These are phyloP conservation scores for Trichosporon faecale DNA, from an alignment of 1,284 basidiomycete genomes.

Conservation along the genomic window DNA sequence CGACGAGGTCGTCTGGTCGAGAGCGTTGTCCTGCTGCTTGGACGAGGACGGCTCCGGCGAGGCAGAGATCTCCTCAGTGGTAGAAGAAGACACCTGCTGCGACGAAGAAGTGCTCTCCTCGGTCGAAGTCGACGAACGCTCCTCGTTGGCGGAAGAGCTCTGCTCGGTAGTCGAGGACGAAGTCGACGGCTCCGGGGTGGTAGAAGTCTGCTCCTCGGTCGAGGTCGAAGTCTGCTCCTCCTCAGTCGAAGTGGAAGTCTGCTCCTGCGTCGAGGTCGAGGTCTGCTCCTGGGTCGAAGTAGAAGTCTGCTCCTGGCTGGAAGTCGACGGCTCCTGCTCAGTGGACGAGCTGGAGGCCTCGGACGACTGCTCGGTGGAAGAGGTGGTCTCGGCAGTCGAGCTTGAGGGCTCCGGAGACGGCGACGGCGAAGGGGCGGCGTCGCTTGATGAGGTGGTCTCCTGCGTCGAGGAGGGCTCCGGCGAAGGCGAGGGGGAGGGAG, in stretches of 20 bases:
- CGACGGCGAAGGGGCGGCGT: too few relatives aligned
- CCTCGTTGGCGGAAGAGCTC: not conserved
- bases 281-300: not conserved
- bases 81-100: not conserved
- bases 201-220: not conserved
- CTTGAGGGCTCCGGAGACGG: not conserved
- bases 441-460: too few relatives aligned
- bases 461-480: not conserved
- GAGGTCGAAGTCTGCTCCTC: constrained; percentile 6
- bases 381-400: not conserved
- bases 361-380: not conserved
- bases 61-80: not conserved
- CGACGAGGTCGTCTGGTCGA: not conserved
- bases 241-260: not conserved
- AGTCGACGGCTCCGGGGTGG: not conserved
- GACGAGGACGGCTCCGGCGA: not conserved
- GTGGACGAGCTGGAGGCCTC: not conserved
- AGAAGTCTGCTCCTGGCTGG: not conserved
- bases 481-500: not conserved
- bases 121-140: not conserved
- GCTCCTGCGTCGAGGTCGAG: not conserved
- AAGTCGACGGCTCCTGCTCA: not conserved
- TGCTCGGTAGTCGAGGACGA: not conserved
- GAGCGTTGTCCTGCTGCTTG: not conserved
- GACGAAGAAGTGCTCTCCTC: not conserved